Evolutionary conservation across 768 basidiomycete genomes (phyloP).

Genomic region (Lepiota venenata): DNA sequence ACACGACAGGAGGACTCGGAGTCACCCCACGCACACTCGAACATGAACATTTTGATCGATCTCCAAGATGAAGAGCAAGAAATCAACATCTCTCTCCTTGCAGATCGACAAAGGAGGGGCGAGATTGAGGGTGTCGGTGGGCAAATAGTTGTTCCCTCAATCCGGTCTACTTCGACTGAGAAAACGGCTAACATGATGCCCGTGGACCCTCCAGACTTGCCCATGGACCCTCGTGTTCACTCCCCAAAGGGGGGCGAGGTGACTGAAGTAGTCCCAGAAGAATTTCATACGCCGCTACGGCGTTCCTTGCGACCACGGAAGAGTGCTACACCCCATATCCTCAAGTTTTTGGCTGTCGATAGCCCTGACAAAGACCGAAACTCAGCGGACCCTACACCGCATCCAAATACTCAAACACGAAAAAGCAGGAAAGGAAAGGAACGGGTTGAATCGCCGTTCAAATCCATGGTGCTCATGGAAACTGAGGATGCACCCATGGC

Average conservation of each 20-base stretch:
- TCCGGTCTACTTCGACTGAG: too few relatives aligned
- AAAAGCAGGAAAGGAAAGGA: slow-evolving; percentile 18
- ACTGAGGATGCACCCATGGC: background rate
- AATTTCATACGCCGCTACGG: slow-evolving; percentile 26
- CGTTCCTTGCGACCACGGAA: slow-evolving; percentile 37
- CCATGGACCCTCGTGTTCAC: background rate
- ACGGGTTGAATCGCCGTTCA: background rate
- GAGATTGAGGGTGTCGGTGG: too few relatives aligned
- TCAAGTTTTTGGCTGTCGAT: slow-evolving; percentile 17
- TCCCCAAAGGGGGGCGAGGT: background rate
- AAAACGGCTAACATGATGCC: too few relatives aligned
- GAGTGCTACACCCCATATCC: slow-evolving; percentile 24
- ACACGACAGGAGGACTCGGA: background rate
- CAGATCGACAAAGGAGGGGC: too few relatives aligned
- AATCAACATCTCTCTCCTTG: too few relatives aligned
- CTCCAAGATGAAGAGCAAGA: background rate
- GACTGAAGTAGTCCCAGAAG: background rate
- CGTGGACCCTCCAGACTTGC: background rate
- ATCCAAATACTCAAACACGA: slow-evolving; percentile 20
- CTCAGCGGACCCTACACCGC: slow-evolving; percentile 4
- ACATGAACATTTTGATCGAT: slow-evolving; percentile 5
- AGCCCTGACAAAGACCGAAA: slow-evolving; percentile 7
- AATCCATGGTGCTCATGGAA: background rate
- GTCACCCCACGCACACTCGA: background rate
- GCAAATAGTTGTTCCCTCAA: too few relatives aligned